These are phyloP conservation scores for Penicillium sp. DNA, from an alignment of 2,329 filamentous ascomycete genomes.

Conservation along the genomic window DNA sequence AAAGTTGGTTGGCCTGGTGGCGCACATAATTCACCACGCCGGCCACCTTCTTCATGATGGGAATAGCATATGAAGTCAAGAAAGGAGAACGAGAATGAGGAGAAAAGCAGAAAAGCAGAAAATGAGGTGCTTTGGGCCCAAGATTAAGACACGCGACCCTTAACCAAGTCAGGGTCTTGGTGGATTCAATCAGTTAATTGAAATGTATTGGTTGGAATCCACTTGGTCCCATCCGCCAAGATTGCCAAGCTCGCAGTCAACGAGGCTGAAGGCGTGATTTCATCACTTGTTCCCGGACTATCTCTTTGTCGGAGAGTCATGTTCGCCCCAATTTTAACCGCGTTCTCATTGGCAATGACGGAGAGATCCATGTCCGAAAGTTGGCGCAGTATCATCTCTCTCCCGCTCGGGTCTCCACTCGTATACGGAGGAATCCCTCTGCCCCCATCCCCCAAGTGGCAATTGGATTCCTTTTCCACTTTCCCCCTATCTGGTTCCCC, in stretches of 20 bases:
- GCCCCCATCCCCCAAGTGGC: background rate
- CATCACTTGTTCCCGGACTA: background rate
- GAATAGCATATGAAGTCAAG: background rate
- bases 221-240: background rate
- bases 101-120: background rate
- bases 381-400: background rate
- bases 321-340: background rate
- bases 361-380: background rate
- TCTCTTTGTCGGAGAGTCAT: background rate
- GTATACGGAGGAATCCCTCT: background rate
- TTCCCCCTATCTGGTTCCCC: background rate
- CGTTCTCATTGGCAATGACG: background rate
- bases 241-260: background rate
- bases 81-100: background rate
- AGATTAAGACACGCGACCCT: slow-evolving; percentile 1
- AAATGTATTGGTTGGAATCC: background rate
- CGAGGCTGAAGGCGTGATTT: background rate
- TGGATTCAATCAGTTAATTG: background rate
- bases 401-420: slow-evolving; percentile 2
- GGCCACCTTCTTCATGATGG: slow-evolving; percentile 10
- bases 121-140: background rate
- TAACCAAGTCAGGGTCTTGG: background rate
- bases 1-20: slow-evolving; percentile 10
- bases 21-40: slow-evolving; percentile 4
- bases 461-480: background rate